Evolutionary conservation across 257 asterid species (phyloP).

Genomic region (Gentiana macrophylla): DNA sequence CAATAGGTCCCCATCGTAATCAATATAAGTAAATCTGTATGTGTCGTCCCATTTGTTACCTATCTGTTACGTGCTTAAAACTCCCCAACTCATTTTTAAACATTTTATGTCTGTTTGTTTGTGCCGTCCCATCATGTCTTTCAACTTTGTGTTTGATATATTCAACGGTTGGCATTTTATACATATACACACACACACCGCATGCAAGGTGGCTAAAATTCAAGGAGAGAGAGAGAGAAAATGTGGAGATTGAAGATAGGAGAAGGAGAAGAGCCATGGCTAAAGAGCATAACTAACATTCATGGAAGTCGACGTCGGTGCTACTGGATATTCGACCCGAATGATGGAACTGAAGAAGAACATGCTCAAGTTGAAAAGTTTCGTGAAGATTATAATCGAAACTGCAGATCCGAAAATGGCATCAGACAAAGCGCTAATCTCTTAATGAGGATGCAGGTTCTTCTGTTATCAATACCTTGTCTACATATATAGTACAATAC

Average conservation of each 20-base stretch:
- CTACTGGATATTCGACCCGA: slow-evolving; percentile 46
- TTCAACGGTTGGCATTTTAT: too few species aligned
- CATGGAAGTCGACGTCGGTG: slow-evolving; percentile 12
- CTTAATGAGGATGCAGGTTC: slow-evolving; percentile 56
- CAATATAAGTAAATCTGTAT: too few species aligned
- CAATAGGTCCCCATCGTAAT: too few species aligned
- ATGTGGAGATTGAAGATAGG: slow-evolving; percentile 21
- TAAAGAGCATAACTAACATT: not conserved
- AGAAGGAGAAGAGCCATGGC: slow-evolving; percentile 7
- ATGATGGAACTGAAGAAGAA: slow-evolving; percentile 25
- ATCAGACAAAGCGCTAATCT: slow-evolving; percentile 51
- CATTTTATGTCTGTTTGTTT: too few species aligned
- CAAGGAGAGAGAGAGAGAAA: not conserved
- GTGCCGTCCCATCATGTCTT: too few species aligned
- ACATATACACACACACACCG: too few species aligned
- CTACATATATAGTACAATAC: too few species aligned
- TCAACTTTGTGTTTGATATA: too few species aligned
- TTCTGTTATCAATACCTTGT: not conserved
- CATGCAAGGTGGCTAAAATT: too few species aligned
- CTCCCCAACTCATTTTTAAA: too few species aligned
- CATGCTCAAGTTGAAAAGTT: slow-evolving; percentile 25
- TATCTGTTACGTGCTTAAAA: too few species aligned
- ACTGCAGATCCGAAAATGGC: slow-evolving; percentile 11
- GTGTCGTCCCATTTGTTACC: too few species aligned
- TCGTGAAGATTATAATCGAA: slow-evolving; percentile 24